Conservation (phyloP, 345 rosid species). For the Eutrema yunnanense region DNA sequence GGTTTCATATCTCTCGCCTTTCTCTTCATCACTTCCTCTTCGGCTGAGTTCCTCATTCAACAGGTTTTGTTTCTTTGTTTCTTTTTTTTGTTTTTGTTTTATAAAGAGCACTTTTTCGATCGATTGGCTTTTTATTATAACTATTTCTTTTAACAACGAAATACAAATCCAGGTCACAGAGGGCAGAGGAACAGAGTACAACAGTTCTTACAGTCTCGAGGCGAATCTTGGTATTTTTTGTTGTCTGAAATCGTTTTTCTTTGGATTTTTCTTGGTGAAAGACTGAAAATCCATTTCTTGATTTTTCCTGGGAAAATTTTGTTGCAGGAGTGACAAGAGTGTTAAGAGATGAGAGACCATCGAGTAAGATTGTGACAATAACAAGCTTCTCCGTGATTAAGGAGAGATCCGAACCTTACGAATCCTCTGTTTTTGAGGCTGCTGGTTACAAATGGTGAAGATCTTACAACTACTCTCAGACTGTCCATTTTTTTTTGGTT, state of each 20-base stretch:
- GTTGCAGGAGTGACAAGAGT: slow-evolving; percentile 19
- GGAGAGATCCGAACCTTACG: slow-evolving; percentile 14
- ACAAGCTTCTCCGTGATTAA: slow-evolving; percentile 28
- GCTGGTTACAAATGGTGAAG: slow-evolving; percentile 37
- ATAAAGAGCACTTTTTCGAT: not conserved
- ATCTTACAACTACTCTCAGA: not conserved
- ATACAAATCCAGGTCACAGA: slow-evolving; percentile 1
- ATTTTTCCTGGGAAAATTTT: not conserved
- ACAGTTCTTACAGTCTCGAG: slow-evolving; percentile 1
- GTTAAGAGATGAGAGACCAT: slow-evolving; percentile 21
- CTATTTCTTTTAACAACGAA: not conserved
- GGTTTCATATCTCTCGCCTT: slow-evolving; percentile 2
- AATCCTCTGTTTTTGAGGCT: slow-evolving; percentile 35
- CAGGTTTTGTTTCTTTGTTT: not conserved
- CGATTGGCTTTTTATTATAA: not conserved
- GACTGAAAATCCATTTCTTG: not conserved
- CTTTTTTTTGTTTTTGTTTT: not conserved
- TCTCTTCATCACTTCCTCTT: slow-evolving; percentile 24
- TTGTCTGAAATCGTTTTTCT: not conserved
- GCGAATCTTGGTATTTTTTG: slow-evolving; percentile 14
- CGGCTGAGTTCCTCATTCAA: slow-evolving; percentile 11
- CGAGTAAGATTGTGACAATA: slow-evolving; percentile 34
- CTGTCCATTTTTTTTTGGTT: not conserved
- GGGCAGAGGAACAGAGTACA: slow-evolving; percentile 1
- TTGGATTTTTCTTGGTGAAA: not conserved